Evolutionary conservation across 441 rosid species (phyloP).

Genomic region (Syzygium syzygioides): DNA sequence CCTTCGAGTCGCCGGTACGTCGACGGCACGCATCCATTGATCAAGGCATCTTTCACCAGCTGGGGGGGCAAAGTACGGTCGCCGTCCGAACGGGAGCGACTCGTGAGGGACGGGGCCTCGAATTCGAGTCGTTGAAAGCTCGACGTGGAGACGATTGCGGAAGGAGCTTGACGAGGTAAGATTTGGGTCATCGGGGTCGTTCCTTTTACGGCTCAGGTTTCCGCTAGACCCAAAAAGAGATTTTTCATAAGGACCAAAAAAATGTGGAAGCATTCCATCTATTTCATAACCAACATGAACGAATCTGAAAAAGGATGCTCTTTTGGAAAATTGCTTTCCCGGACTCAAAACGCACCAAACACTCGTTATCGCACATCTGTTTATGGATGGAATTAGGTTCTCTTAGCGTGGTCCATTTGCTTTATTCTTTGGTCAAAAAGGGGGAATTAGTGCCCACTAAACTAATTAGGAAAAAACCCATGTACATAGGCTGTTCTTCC

Average conservation of each 20-base stretch:
- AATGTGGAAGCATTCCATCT: not conserved
- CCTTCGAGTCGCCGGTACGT: not conserved
- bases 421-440: not conserved
- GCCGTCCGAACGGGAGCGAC: not conserved
- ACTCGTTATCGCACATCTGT: not conserved
- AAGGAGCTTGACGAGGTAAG: not conserved
- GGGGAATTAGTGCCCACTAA: not conserved
- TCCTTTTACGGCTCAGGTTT: not conserved
- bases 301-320: not conserved
- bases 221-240: not conserved
- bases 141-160: not conserved
- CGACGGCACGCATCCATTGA: not conserved
- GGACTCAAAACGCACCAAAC: not conserved
- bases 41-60: not conserved
- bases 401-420: not conserved
- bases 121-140: not conserved
- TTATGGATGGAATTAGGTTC: not conserved
- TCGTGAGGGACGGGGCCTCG: not conserved
- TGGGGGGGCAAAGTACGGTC: not conserved
- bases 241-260: not conserved
- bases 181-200: not conserved
- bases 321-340: not conserved
- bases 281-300: not conserved
- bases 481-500: not conserved
- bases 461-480: not conserved